Conservation (phyloP, 129 eudicot species). For the Apium graveolens region DNA sequence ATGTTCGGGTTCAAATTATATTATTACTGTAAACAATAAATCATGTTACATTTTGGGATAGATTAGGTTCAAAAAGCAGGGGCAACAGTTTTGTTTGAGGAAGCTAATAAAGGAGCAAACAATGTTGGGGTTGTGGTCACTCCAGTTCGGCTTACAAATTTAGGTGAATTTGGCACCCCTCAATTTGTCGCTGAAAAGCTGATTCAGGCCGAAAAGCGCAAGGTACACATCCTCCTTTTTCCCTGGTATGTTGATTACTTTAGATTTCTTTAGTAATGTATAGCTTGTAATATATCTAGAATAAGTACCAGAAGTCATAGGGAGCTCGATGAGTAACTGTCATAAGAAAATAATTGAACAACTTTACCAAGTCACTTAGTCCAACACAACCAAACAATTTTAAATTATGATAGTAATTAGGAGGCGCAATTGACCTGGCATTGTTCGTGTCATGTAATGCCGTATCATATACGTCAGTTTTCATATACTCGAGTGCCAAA, state of each 20-base stretch:
- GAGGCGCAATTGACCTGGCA: too few relatives aligned
- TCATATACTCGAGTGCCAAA: too few relatives aligned
- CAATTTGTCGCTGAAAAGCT: slow-evolving; percentile 76
- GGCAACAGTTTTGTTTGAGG: slow-evolving; percentile 76
- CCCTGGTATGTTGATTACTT: background rate
- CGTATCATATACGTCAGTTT: too few relatives aligned
- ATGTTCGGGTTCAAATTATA: background rate
- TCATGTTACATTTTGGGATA: background rate
- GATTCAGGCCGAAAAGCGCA: slow-evolving; percentile 82
- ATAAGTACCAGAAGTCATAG: background rate
- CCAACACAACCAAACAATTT: too few relatives aligned
- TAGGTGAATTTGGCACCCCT: slow-evolving; percentile 71
- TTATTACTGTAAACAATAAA: background rate
- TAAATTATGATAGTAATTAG: too few relatives aligned
- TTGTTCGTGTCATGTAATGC: too few relatives aligned
- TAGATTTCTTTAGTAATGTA: background rate
- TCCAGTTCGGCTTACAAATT: slow-evolving; percentile 60
- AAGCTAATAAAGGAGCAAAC: slow-evolving; percentile 59
- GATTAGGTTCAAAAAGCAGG: slow-evolving; percentile 82
- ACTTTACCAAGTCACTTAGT: too few relatives aligned
- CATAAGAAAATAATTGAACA: too few relatives aligned
- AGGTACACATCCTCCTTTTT: slow-evolving; percentile 29
- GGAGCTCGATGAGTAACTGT: too few relatives aligned
- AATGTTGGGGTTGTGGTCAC: slow-evolving; percentile 79
- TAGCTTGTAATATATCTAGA: background rate